Conservation (phyloP, 768 basidiomycete genomes). For the Fibroporia radiculosa region DNA sequence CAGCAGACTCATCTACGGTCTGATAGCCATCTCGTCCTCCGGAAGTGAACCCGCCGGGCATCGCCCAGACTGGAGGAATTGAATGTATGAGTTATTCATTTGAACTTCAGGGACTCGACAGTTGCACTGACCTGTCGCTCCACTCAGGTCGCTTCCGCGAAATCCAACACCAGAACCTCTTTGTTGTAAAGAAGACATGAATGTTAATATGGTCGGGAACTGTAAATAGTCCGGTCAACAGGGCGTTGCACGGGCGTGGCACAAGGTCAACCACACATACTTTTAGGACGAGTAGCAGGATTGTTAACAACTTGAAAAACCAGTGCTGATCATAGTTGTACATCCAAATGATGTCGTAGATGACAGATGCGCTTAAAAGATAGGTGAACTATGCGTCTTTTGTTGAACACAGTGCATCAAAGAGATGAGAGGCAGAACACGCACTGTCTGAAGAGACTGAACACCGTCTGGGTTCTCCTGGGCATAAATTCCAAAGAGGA, state of each 20-base stretch:
- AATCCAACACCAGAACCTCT: slow-evolving; percentile 26
- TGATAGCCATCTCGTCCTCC: slow-evolving; percentile 29
- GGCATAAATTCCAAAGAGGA: slow-evolving; percentile 68
- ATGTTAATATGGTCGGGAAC: slow-evolving; percentile 30
- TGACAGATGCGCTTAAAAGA: slow-evolving; percentile 48
- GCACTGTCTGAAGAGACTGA: slow-evolving; percentile 58
- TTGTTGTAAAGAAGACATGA: slow-evolving; percentile 25
- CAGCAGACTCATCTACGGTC: slow-evolving; percentile 24
- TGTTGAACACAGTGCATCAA: neutral
- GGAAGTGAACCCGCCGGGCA: slow-evolving; percentile 35
- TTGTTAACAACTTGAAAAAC: slow-evolving; percentile 46
- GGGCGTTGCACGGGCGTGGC: neutral
- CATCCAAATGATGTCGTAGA: slow-evolving; percentile 73
- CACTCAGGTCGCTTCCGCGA: slow-evolving; percentile 25
- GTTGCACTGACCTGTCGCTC: slow-evolving; percentile 28
- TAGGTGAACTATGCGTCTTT: slow-evolving; percentile 46
- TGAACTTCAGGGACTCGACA: too few relatives aligned
- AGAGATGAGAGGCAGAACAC: slow-evolving; percentile 8
- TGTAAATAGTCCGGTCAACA: slow-evolving; percentile 9
- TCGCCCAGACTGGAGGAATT: slow-evolving; percentile 30
- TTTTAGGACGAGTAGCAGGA: slow-evolving; percentile 31
- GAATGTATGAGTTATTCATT: neutral
- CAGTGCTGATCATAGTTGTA: slow-evolving; percentile 44
- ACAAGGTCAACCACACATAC: slow-evolving; percentile 14
- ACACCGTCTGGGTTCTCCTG: slow-evolving; percentile 61